Evolutionary conservation across 345 rosid species (phyloP).

Genomic region (Gossypium anomalum): DNA sequence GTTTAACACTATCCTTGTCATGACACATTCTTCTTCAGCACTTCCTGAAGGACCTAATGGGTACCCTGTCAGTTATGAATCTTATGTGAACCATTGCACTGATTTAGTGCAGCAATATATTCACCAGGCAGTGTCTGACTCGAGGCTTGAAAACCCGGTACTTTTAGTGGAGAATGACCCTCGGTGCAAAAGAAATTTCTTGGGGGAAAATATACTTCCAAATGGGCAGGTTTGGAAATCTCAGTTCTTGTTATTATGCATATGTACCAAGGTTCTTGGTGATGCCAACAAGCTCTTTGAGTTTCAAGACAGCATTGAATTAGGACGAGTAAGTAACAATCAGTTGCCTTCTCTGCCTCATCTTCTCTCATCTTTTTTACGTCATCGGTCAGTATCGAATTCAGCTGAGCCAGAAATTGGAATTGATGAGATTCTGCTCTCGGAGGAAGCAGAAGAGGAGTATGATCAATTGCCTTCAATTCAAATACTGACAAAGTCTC

Average conservation of each 20-base stretch:
- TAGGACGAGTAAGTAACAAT: constrained; percentile 49
- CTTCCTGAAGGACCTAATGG: constrained; percentile 75
- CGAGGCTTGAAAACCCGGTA: constrained; percentile 72
- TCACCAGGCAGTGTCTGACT: constrained; percentile 64
- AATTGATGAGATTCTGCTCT: constrained; percentile 43
- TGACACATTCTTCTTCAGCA: constrained; percentile 73
- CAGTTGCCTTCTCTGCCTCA: constrained; percentile 82
- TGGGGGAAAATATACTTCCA: constrained; percentile 75
- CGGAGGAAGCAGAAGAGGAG: constrained; percentile 60
- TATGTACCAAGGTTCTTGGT: constrained; percentile 70
- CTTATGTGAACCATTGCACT: constrained; percentile 60
- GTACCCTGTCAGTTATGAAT: constrained; percentile 57
- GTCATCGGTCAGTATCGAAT: constrained; percentile 43
- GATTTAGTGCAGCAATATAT: constrained; percentile 67
- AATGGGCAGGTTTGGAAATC: constrained; percentile 83
- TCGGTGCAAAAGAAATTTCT: constrained; percentile 55
- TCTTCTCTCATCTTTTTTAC: constrained; percentile 74
- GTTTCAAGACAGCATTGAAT: constrained; percentile 56
- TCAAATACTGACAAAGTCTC: constrained; percentile 68
- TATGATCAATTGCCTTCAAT: constrained; percentile 86
- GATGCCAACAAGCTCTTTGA: constrained; percentile 62
- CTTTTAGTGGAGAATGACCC: constrained; percentile 82
- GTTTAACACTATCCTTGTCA: constrained; percentile 84
- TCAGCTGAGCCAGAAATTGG: constrained; percentile 50
- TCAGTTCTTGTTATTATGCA: constrained; percentile 59